phyloP scores from a whole-genome alignment of 1,139 yeast genomes.

The Taphrina deformans region DNA sequence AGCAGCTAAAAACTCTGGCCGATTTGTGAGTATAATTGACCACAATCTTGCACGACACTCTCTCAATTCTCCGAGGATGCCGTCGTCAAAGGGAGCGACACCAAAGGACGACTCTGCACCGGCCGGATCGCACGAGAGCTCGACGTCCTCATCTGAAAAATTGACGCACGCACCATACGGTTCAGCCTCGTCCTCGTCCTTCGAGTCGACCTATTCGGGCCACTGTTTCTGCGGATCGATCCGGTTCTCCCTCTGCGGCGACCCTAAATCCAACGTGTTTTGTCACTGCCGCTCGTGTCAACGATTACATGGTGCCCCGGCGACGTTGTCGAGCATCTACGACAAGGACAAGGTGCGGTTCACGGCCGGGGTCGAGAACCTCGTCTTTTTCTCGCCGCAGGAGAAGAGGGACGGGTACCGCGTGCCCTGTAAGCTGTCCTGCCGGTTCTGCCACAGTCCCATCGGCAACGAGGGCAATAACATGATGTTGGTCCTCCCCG shows the following conservation, averaged over 20 bases:
- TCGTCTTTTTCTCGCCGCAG: slow-evolving; percentile 29
- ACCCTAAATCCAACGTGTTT: slow-evolving; percentile 4
- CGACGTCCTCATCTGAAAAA: background rate
- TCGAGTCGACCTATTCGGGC: slow-evolving; percentile 11
- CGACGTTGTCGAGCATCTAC: slow-evolving; percentile 19
- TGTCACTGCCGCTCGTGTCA: slow-evolving; percentile 32
- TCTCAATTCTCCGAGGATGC: no score
- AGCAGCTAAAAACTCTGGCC: no score
- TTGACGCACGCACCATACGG: slow-evolving; percentile 18
- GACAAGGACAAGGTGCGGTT: slow-evolving; percentile 10
- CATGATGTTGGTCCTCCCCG: slow-evolving; percentile 24
- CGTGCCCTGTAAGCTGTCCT: slow-evolving; percentile 19
- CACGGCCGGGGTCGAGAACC: slow-evolving; percentile 13
- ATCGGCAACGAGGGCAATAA: slow-evolving; percentile 29
- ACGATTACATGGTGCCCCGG: slow-evolving; percentile 29
- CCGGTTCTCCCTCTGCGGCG: slow-evolving; percentile 10
- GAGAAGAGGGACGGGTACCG: slow-evolving; percentile 15
- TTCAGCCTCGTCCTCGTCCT: background rate
- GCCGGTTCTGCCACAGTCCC: slow-evolving; percentile 17
- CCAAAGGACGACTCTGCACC: background rate
- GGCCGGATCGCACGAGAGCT: background rate
- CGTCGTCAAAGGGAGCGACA: background rate
- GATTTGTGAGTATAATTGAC: no score
- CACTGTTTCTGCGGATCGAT: slow-evolving; percentile 29
- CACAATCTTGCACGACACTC: background rate